These are phyloP conservation scores for Aquanectria penicillioides DNA, from an alignment of 2,329 filamentous ascomycete species.

Conservation along the genomic window DNA sequence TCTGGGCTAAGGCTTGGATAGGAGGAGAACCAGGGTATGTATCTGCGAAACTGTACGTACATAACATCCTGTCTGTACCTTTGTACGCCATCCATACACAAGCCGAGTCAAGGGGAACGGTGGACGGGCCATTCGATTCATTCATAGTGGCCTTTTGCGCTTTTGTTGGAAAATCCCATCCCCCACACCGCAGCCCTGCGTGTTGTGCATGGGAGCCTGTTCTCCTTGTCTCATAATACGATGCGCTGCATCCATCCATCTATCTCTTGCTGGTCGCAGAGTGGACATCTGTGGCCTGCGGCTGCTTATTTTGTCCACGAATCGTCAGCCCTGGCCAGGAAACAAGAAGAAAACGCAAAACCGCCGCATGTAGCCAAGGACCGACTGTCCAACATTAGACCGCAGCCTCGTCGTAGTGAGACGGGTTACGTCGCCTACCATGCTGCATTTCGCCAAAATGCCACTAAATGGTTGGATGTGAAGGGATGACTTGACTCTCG, in stretches of 20 bases:
- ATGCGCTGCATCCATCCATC: not conserved
- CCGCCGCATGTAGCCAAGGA: not conserved
- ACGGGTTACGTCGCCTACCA: conserved; percentile 24
- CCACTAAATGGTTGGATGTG: conserved; percentile 21
- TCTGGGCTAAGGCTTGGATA: too few relatives aligned
- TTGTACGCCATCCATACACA: too few relatives aligned
- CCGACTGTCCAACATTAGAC: conserved; percentile 6
- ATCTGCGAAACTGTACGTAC: too few relatives aligned
- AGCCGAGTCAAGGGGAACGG: too few relatives aligned
- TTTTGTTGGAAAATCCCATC: not conserved
- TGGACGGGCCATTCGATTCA: too few relatives aligned
- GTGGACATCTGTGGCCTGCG: too few relatives aligned
- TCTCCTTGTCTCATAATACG: not conserved
- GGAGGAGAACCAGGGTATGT: too few relatives aligned
- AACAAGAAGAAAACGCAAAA: not conserved
- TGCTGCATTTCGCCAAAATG: conserved; percentile 19
- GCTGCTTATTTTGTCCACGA: too few relatives aligned
- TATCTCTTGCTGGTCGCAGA: too few relatives aligned
- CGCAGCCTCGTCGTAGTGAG: conserved; percentile 29
- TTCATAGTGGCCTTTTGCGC: too few relatives aligned
- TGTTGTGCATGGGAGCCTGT: not conserved
- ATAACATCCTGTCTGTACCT: too few relatives aligned
- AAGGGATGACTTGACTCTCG: conserved; percentile 7
- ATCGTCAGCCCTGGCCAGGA: not conserved
- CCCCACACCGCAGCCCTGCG: too few relatives aligned